These are phyloP conservation scores for Aspergillus proliferans DNA, from an alignment of 2,329 filamentous ascomycete genomes.

Conservation along the genomic window DNA sequence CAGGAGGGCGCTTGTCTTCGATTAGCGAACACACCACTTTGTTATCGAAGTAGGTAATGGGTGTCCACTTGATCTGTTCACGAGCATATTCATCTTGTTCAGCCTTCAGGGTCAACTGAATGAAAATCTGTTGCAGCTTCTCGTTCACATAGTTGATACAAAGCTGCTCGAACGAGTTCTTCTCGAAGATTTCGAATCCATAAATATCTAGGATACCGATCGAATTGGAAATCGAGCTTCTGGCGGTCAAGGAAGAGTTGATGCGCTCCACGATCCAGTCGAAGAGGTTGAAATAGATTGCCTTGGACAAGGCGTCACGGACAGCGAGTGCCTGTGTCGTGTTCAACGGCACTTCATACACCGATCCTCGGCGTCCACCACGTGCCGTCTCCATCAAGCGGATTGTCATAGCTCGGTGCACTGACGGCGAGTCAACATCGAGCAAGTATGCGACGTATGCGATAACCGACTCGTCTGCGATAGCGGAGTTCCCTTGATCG, in stretches of 20 bases:
- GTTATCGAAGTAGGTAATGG: constrained; percentile 99
- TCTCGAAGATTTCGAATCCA: constrained; percentile 98
- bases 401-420: constrained; percentile 82
- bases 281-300: constrained; percentile 95
- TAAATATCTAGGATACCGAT: constrained; percentile 99
- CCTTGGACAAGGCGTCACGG: constrained; percentile 85
- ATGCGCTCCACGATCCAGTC: constrained; percentile 96
- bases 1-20: constrained; percentile 81
- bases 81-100: constrained; percentile 96
- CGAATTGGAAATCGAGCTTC: constrained; percentile 68
- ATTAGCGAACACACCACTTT: constrained; percentile 98
- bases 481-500: constrained; percentile 78
- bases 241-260: constrained; percentile 78
- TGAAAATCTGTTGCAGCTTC: constrained; percentile 98
- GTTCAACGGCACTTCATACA: constrained; percentile 75
- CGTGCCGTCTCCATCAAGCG: constrained; percentile 71
- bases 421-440: constrained; percentile 72
- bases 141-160: constrained; percentile 99
- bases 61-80: constrained; percentile 97
- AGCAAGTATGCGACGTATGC: constrained; percentile 92
- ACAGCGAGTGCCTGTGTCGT: constrained; percentile 78
- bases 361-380: constrained; percentile 59
- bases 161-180: constrained; percentile 97
- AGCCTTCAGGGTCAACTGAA: constrained; percentile 90
- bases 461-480: constrained; percentile 82